Percentiles rank a stretch among this genome's conserved stretches.
These are phyloP conservation scores for Neocallimastix lanati DNA, from an alignment of 192 early-diverging fungal genomes.

Conservation along the genomic window DNA sequence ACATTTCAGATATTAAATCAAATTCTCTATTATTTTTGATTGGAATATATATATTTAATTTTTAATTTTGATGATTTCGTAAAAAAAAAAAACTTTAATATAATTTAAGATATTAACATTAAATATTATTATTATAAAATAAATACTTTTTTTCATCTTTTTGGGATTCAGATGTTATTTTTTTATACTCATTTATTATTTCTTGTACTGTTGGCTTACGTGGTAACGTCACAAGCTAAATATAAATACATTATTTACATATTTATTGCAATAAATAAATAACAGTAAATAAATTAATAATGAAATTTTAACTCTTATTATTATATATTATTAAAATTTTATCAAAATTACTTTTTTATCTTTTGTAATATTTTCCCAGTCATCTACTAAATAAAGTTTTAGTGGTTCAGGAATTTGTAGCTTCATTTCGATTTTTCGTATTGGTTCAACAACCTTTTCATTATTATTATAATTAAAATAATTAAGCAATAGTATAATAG, in stretches of 20 bases:
- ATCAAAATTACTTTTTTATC: slow-evolving; percentile 80
- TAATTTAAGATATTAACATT: too few species aligned
- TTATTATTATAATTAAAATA: too few species aligned
- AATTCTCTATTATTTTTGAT: neutral
- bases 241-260: neutral
- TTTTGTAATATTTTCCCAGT: slow-evolving; percentile 94
- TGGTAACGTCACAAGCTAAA: slow-evolving; percentile 68
- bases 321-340: too few species aligned
- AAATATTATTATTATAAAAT: too few species aligned
- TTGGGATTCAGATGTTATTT: slow-evolving; percentile 6
- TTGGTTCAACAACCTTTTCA: slow-evolving; percentile 7
- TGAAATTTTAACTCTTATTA: too few species aligned
- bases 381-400: slow-evolving; percentile 65
- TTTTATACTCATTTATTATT: slow-evolving; percentile 57
- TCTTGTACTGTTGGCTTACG: slow-evolving; percentile 55
- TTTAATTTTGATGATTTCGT: too few species aligned
- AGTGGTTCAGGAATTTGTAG: slow-evolving; percentile 61
- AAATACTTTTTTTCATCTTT: slow-evolving; percentile 4
- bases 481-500: too few species aligned
- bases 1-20: slow-evolving; percentile 64
- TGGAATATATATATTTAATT: too few species aligned
- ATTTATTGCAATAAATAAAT: too few species aligned
- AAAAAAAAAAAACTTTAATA: too few species aligned
- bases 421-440: slow-evolving; percentile 77
- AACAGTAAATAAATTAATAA: too few species aligned